phyloP scores from a whole-genome alignment of 2,329 filamentous ascomycete species.

The Botrytis hyacinthi region DNA sequence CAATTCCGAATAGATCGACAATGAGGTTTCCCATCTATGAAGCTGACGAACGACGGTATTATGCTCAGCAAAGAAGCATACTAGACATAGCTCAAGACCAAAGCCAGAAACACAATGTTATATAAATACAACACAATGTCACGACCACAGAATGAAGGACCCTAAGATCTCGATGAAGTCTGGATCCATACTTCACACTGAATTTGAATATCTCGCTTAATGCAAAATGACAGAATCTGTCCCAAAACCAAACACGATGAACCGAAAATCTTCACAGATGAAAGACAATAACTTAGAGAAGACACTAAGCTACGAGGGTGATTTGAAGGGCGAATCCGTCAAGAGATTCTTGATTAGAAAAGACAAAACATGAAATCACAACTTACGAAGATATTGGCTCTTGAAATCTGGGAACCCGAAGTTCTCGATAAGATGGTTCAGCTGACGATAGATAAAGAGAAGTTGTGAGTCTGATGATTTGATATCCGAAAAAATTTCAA shows the following conservation, averaged over 20 bases:
- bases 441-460: not conserved
- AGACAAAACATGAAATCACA: not conserved
- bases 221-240: not conserved
- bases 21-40: not conserved
- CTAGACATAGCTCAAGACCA: not conserved
- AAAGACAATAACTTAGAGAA: not conserved
- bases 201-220: not conserved
- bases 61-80: not conserved
- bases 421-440: not conserved
- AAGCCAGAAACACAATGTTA: not conserved
- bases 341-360: not conserved
- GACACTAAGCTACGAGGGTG: not conserved
- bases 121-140: not conserved
- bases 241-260: not conserved
- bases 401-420: not conserved
- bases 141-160: not conserved
- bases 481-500: not conserved
- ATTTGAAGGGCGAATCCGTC: not conserved
- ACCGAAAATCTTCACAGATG: not conserved
- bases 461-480: not conserved
- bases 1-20: not conserved
- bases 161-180: not conserved
- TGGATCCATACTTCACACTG: not conserved
- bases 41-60: not conserved
- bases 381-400: not conserved